These are phyloP conservation scores for Dryas alaskensis DNA, from an alignment of 306 rosid genomes.

Conservation along the genomic window DNA sequence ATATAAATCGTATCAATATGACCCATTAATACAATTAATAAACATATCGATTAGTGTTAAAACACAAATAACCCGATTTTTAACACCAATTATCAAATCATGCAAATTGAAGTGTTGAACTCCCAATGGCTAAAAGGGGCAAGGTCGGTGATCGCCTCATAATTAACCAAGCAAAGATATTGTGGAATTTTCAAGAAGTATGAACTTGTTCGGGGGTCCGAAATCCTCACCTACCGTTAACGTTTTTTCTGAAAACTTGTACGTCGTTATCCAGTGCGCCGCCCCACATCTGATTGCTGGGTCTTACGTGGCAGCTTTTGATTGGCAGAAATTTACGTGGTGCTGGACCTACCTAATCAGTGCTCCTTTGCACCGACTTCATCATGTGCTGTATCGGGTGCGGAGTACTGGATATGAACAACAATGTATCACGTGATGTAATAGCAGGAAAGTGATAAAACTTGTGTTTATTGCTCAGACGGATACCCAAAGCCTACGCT, in stretches of 20 bases:
- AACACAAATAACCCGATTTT: not conserved
- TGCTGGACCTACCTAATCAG: not conserved
- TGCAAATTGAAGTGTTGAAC: not conserved
- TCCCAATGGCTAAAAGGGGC: not conserved
- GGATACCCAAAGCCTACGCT: too few relatives aligned
- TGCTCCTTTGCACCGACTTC: conserved; percentile 20
- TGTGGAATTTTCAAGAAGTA: not conserved
- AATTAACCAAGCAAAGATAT: not conserved
- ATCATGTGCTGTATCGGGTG: not conserved
- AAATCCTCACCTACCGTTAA: not conserved
- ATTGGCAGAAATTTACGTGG: not conserved
- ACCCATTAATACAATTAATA: too few relatives aligned
- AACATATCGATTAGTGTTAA: too few relatives aligned
- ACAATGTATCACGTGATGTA: not conserved
- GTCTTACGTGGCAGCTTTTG: conserved; percentile 15
- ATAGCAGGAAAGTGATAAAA: not conserved
- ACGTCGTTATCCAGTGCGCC: conserved; percentile 33
- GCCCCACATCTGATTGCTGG: conserved; percentile 35
- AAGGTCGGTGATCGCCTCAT: not conserved
- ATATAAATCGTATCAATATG: too few relatives aligned
- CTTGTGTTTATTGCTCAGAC: too few relatives aligned
- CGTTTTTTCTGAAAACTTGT: conserved; percentile 10
- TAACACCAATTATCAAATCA: not conserved
- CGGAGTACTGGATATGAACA: not conserved
- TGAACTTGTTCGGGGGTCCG: not conserved